A percentile compares a stretch with the other conserved stretches of the same genome.
phyloP scores from a whole-genome alignment of 2,329 filamentous ascomycete species.

The Aspergillus texensis region DNA sequence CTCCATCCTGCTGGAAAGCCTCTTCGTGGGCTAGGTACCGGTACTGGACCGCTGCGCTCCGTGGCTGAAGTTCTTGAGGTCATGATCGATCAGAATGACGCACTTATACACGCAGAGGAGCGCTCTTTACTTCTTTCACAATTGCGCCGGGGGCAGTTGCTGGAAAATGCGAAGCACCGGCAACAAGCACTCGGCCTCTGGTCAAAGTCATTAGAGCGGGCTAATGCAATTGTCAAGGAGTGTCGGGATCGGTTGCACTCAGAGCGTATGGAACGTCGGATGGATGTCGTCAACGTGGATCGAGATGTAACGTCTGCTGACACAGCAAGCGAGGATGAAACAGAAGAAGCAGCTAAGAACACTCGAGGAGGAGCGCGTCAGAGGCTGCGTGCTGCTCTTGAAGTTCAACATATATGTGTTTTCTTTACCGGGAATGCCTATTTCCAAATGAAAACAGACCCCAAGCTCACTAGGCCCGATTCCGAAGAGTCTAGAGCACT shows the following conservation, averaged over 20 bases:
- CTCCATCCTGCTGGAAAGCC: slow-evolving; percentile 77
- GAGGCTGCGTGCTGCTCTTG: slow-evolving; percentile 71
- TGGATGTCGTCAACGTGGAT: slow-evolving; percentile 25
- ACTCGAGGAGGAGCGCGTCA: slow-evolving; percentile 61
- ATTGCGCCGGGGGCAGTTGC: slow-evolving; percentile 73
- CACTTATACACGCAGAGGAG: slow-evolving; percentile 67
- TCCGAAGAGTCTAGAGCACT: slow-evolving; percentile 68
- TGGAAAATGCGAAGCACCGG: slow-evolving; percentile 72
- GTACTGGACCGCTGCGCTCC: slow-evolving; percentile 71
- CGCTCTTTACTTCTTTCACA: slow-evolving; percentile 65
- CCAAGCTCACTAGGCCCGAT: slow-evolving; percentile 63
- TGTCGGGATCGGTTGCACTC: slow-evolving; percentile 63
- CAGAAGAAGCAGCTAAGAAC: slow-evolving; percentile 43
- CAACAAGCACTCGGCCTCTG: slow-evolving; percentile 72
- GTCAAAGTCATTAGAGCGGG: slow-evolving; percentile 58
- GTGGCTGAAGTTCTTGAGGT: slow-evolving; percentile 83
- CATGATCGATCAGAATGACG: slow-evolving; percentile 87
- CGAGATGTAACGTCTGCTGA: slow-evolving; percentile 21
- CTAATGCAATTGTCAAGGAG: slow-evolving; percentile 56
- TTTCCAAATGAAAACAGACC: slow-evolving; percentile 78
- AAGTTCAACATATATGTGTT: slow-evolving; percentile 76
- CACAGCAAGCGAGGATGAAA: slow-evolving; percentile 38
- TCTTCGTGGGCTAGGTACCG: slow-evolving; percentile 64
- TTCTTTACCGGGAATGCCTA: slow-evolving; percentile 86
- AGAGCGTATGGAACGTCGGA: slow-evolving; percentile 42